Base-by-base conservation (phyloP, 2,329 filamentous ascomycete species). In the Cadophora gregata region DNA sequence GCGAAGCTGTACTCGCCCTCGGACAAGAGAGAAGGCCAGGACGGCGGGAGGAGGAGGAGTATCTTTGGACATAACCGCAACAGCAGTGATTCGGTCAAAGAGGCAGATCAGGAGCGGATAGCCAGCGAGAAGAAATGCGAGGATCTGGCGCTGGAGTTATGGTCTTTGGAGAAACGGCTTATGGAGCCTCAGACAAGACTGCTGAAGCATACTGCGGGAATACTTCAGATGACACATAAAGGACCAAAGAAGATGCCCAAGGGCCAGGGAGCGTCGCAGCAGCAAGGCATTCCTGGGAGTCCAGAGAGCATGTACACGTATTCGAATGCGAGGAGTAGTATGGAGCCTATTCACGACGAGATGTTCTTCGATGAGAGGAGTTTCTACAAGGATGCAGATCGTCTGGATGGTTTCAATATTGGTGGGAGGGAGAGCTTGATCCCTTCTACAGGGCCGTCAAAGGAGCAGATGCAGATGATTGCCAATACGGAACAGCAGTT, bases 201-300 rank as follows among this genome's bases (percentile, higher is more conserved):
- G 53, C 81, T 98, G 60, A 89, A 95, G 77, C 96, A 99, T 77
- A 98, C 95, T 0, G 94, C 96, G 16, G 95, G 93, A 53, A 92
- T 99, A 47, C 81, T 99, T 63, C 93, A 97, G 76, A 86, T 97
- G 78, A 96, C 94, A 9, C 94, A 98, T 79, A 91, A 90, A 73
- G 88, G 87, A 0, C 83, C 90, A n/a, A 83, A 84, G 71, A 81
- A 81, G 63, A 74, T 80, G 3, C 78, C 81, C 8, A 79, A 79
- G 16, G 78, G 80, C 1, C 79, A 78, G 38, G 77, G 78, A 0
- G 79, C 80, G 55, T 75, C 80, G 7, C 76, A 82, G 48, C 71
- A 69, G 55, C 51, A 56, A 48, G 87, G 85, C 24, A 87, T 92
- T 69, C 91, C 90, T 6, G 88, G 90, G 63, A 93, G 90, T 73